These are phyloP conservation scores for Biscogniauxia sp. DNA, from an alignment of 2,329 filamentous ascomycete species.

Conservation along the genomic window DNA sequence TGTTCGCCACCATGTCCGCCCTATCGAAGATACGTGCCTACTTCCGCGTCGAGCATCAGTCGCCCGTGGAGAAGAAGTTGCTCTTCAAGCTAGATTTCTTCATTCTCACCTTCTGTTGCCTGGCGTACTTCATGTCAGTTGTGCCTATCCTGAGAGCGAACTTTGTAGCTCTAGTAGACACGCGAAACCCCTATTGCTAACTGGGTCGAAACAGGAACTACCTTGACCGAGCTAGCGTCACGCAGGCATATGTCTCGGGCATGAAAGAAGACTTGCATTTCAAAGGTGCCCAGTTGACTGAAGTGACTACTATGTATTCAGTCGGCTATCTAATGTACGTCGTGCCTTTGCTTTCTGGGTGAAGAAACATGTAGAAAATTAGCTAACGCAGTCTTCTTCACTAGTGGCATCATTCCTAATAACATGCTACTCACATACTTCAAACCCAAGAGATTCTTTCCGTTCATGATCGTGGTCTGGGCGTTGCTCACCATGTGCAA, in stretches of 20 bases:
- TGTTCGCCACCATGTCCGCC: slow-evolving; percentile 1
- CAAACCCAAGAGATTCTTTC: slow-evolving; percentile 7
- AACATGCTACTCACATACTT: slow-evolving; percentile 10
- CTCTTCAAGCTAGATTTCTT: slow-evolving; percentile 3
- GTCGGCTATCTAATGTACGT: slow-evolving; percentile 2
- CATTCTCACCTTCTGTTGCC: slow-evolving; percentile 2
- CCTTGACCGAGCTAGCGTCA: slow-evolving; percentile 1
- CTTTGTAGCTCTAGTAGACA: too few species aligned
- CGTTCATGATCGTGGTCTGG: slow-evolving; percentile 5
- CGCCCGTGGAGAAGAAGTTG: not conserved
- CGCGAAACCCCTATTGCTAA: too few species aligned
- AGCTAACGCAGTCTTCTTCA: too few species aligned
- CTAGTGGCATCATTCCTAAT: slow-evolving; percentile 4
- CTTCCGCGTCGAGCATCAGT: not conserved
- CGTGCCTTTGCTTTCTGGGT: slow-evolving; percentile 1
- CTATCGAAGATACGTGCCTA: slow-evolving; percentile 2
- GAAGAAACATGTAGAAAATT: not conserved
- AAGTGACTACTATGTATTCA: not conserved
- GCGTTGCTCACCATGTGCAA: not conserved
- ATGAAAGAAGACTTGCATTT: slow-evolving; percentile 4
- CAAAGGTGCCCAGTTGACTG: not conserved
- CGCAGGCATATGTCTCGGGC: slow-evolving; percentile 2
- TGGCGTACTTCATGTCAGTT: not conserved
- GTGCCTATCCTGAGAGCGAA: too few species aligned
- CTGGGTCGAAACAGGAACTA: not conserved